phyloP scores from a whole-genome alignment of 495 filamentous ascomycete species.

The Penicillium salamii region DNA sequence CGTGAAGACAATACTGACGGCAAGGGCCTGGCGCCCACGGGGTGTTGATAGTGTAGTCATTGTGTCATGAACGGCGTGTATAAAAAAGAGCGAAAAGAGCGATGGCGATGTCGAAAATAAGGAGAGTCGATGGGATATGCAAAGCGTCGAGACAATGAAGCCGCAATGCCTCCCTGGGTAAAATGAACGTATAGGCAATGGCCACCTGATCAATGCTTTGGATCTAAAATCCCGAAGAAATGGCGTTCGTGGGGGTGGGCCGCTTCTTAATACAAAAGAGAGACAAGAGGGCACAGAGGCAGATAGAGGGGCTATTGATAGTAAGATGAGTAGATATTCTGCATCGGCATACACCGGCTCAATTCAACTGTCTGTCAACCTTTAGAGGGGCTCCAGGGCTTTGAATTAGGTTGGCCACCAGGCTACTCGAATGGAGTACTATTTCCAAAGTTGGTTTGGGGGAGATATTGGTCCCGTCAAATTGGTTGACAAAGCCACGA shows the following conservation, averaged over 20 bases:
- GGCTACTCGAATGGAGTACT: no score
- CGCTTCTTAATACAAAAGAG: constrained; percentile 1
- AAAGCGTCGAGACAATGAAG: background rate
- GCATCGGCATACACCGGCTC: background rate
- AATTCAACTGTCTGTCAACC: background rate
- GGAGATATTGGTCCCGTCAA: background rate
- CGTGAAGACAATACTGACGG: constrained; percentile 31
- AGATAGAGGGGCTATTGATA: background rate
- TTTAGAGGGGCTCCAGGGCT: background rate
- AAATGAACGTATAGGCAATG: background rate
- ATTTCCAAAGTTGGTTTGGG: background rate
- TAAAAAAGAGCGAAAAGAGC: no score
- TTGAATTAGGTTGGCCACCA: background rate
- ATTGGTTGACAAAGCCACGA: background rate
- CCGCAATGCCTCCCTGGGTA: background rate
- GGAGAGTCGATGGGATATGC: background rate
- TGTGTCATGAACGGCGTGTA: constrained; percentile 11
- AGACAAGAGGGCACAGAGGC: background rate
- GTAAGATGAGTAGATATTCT: background rate
- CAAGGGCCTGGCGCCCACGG: constrained; percentile 29
- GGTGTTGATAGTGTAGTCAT: constrained; percentile 32
- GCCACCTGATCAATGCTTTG: background rate
- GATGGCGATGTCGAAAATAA: background rate
- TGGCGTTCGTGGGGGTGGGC: background rate
- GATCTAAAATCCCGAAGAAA: background rate